Base-by-base conservation (phyloP, 441 rosid genomes). In the Pelargonium citronellum region DNA sequence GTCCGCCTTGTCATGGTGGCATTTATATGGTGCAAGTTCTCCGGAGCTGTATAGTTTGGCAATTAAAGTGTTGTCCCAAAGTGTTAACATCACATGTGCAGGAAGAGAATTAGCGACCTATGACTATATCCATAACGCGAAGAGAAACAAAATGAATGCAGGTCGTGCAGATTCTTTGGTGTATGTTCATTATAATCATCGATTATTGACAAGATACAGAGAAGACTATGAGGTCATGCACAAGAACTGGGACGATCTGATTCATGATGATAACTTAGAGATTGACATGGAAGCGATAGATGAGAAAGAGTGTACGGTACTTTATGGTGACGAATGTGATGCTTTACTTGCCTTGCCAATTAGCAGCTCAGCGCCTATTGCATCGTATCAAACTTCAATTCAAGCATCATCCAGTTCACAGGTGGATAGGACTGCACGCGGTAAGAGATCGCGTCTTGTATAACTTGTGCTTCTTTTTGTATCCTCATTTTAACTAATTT, bases 41-140 rank as follows among this genome's bases (percentile, higher is more conserved):
- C 44, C 67, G 4, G 43, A 64, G 16, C 19, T 64, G 19, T 64
- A 64, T 15, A 11, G 10, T 64, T 64, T 64, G 19, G 67, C 67
- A 24, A 43, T 64, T 5, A 64, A 64, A 64, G 67, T 64, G 11
- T 34, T 64, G 43, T 64, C 67, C 7, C 67, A 64, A 16, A 24
- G 67, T 64, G 67, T 64, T 3, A 64, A 27, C 17, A 64, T 6
- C 16, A 5, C 44, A 27, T 24, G 67, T 64, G 43, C 19, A 5
- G 67, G 13, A 7, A 27, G 44, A 15, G 17, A 43, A 2, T 64
- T 13, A 19, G 37, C 22, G 1, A 64, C 44, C 15, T 24, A 13
- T 34, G 7, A 2, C 7, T 64, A 64, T 27, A 64, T 64, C n/a
- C 67, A 34, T 11, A 64, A 15, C 19, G 19, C 13, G 7, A 64